Base-by-base conservation (phyloP, 352 stramenopile species). In the Phytophthora aleatoria region DNA sequence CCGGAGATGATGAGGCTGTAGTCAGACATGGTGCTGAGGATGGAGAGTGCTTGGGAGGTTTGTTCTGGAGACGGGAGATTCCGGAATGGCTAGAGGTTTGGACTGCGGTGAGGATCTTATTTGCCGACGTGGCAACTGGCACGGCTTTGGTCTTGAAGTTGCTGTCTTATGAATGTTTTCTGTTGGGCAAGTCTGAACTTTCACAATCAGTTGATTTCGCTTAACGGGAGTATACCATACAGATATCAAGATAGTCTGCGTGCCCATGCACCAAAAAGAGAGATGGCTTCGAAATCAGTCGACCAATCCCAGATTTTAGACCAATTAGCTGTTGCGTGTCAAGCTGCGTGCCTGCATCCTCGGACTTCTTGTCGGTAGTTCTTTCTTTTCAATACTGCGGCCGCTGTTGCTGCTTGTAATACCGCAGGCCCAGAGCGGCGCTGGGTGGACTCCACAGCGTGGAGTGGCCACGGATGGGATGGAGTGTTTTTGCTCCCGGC, bases 1-100 rank as follows among this genome's bases (percentile, higher is more conserved):
- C 92, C 66, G 8, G 83, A 91, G 30, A 94, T 86, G 50, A 93
- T 89, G 11, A 93, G 64, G 61, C 20, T 20, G 20, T 20, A 20
- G 20, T 20, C 20, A 20, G 20, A 20, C 20, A 20, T 20, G 20
- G 20, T 20, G 20, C 1, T 20, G 20, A 20, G 20, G 20, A 20
- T 0, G 20, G 20, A 20, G 20, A 20, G 20, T 20, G 20, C 20
- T 20, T 20, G 20, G 0, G 20, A 20, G 20, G 20, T 20, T 55
- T 67, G 60, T 26, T 13, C 38, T 44, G 44, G 44, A 67, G 52
- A 52, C 51, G 36, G 60, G 16, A 62, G 60, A 67, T 67, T 67
- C 60, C 60, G 60, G 60, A 67, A 67, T 67, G 60, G 49, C 35
- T 35, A 26, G 27, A 53, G 43, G 3, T 35, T 24, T 11, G 42